Evolutionary conservation across 2,329 filamentous ascomycete genomes (phyloP).

Genomic region (Zymoseptoria crescenta): DNA sequence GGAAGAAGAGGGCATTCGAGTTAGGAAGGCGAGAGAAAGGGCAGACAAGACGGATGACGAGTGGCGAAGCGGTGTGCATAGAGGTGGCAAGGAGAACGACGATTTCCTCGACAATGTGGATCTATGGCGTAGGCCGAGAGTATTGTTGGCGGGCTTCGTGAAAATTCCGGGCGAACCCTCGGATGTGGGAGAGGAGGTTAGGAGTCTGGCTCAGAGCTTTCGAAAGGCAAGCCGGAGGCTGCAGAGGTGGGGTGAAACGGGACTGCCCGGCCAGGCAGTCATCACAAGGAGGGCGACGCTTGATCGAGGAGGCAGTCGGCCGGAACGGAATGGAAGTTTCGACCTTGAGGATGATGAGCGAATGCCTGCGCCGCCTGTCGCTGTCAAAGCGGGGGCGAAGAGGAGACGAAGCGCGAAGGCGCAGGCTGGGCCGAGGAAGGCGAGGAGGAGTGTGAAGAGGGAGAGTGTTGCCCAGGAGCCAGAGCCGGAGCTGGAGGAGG

Average conservation of each 20-base stretch:
- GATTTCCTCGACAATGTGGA: conserved; percentile 20
- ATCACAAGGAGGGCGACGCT: conserved; percentile 19
- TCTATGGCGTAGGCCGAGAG: conserved; percentile 16
- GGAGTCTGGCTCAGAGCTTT: conserved; percentile 58
- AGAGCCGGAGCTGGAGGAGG: conserved; percentile 18
- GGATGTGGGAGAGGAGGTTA: conserved; percentile 69
- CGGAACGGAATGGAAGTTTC: conserved; percentile 6
- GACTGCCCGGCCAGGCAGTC: conserved; percentile 24
- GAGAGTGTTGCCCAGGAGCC: conserved; percentile 13
- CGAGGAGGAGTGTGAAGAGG: conserved; percentile 13
- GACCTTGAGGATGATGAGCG: conserved; percentile 2
- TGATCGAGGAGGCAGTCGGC: conserved; percentile 3
- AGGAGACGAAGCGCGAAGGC: conserved; percentile 8
- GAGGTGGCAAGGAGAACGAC: conserved; percentile 22
- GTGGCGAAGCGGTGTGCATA: conserved; percentile 11
- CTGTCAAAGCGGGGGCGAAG: conserved; percentile 14
- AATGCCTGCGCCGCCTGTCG: background rate
- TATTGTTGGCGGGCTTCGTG: conserved; percentile 46
- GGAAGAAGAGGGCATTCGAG: conserved; percentile 32
- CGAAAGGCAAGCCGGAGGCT: conserved; percentile 57
- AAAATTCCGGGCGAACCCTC: conserved; percentile 55
- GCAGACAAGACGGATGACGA: conserved; percentile 33
- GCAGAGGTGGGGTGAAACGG: conserved; percentile 55
- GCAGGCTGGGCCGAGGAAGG: conserved; percentile 8
- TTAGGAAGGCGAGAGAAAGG: conserved; percentile 20